These are phyloP conservation scores for Exophiala phaeomuriformis DNA, from an alignment of 2,329 filamentous ascomycete genomes.

Conservation along the genomic window DNA sequence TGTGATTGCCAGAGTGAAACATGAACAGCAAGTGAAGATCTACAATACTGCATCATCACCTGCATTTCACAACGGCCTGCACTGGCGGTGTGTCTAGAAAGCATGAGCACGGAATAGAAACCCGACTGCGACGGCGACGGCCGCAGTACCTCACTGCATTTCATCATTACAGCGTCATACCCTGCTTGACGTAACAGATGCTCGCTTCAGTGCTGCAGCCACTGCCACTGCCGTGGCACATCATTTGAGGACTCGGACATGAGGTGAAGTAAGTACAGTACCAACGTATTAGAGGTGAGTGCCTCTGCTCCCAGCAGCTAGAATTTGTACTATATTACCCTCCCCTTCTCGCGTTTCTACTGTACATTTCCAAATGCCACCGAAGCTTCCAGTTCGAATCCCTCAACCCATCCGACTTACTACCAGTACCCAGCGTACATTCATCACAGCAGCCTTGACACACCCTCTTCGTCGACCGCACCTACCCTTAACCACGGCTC, in stretches of 20 bases:
- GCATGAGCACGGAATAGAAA: background rate
- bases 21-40: too few relatives aligned
- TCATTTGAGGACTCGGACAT: background rate
- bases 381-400: slow-evolving; percentile 3
- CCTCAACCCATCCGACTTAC: background rate
- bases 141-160: background rate
- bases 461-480: background rate
- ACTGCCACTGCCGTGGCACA: too few relatives aligned
- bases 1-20: too few relatives aligned
- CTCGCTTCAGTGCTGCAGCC: background rate
- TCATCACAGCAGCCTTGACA: slow-evolving; percentile 1
- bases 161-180: slow-evolving; percentile 13
- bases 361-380: background rate
- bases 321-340: background rate
- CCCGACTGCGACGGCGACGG: background rate
- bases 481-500: slow-evolving; percentile 11
- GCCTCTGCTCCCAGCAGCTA: too few relatives aligned
- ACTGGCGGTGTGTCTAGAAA: background rate
- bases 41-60: too few relatives aligned
- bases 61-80: too few relatives aligned
- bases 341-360: background rate
- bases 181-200: background rate
- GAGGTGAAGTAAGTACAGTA: background rate
- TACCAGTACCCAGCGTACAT: background rate
- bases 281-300: too few relatives aligned